Percentiles rank a stretch among this genome's conserved stretches.
Conservation (phyloP, 2,329 filamentous ascomycete species). For the Rutstroemia sp. region DNA sequence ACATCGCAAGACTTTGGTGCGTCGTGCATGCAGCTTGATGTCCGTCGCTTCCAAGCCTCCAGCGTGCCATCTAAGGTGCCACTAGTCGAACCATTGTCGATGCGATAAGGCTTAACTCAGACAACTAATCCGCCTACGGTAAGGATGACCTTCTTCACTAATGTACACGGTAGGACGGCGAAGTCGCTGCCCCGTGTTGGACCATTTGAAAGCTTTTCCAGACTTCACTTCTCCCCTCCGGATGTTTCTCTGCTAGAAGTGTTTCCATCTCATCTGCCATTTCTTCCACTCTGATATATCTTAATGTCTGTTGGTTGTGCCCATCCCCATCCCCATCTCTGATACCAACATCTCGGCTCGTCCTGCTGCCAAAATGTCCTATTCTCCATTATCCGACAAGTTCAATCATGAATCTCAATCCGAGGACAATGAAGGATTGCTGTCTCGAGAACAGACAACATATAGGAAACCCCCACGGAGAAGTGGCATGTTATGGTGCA, state of each 20-base stretch:
- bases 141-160: not conserved
- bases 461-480: not conserved
- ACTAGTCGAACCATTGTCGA: not conserved
- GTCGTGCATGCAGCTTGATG: not conserved
- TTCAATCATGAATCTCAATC: slow-evolving; percentile 7
- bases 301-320: not conserved
- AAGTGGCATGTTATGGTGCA: not conserved
- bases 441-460: not conserved
- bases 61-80: not conserved
- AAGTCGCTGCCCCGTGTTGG: not conserved
- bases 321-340: not conserved
- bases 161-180: not conserved
- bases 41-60: not conserved
- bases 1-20: not conserved
- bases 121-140: not conserved
- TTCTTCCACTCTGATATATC: not conserved
- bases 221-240: not conserved
- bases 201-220: not conserved
- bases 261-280: not conserved
- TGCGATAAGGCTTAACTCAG: not conserved
- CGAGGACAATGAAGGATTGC: slow-evolving; percentile 9
- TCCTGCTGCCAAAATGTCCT: not conserved
- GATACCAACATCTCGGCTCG: not conserved
- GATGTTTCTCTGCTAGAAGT: not conserved
- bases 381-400: slow-evolving; percentile 9